These are phyloP conservation scores for Viscum album DNA, from an alignment of 177 flowering plant genomes.

Conservation along the genomic window DNA sequence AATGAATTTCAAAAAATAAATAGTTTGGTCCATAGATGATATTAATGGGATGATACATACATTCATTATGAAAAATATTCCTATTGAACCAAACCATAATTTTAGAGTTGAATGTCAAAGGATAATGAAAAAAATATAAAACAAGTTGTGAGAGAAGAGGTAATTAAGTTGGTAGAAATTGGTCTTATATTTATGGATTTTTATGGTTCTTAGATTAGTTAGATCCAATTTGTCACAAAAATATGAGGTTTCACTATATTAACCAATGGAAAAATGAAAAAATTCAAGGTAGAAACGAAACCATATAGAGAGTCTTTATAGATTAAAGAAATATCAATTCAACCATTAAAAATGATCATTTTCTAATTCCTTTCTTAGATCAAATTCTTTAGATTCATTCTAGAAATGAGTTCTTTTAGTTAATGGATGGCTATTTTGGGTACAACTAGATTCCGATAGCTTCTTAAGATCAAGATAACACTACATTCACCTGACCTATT, in stretches of 20 bases:
- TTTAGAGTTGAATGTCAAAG: neutral
- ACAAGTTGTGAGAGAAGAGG: neutral
- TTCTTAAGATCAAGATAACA: neutral
- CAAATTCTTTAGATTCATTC: neutral
- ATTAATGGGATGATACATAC: neutral
- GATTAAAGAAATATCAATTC: neutral
- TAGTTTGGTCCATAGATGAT: neutral
- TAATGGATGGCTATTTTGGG: neutral
- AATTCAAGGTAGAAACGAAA: neutral
- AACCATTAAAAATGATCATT: neutral
- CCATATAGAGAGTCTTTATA: neutral
- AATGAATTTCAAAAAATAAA: neutral
- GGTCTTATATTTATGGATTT: neutral
- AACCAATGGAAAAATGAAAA: neutral
- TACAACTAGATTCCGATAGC: neutral
- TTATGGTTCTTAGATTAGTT: neutral
- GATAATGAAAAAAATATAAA: neutral
- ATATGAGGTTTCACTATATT: neutral
- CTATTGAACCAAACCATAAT: neutral
- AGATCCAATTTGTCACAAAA: neutral
- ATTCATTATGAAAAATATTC: neutral
- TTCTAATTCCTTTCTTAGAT: neutral
- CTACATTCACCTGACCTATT: neutral
- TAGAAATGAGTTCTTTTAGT: neutral
- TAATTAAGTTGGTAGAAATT: neutral